Percentiles rank a stretch among this genome's conserved stretches.
Evolutionary conservation across 148 eudicot species (phyloP).

Genomic region (Talinum fruticosum): DNA sequence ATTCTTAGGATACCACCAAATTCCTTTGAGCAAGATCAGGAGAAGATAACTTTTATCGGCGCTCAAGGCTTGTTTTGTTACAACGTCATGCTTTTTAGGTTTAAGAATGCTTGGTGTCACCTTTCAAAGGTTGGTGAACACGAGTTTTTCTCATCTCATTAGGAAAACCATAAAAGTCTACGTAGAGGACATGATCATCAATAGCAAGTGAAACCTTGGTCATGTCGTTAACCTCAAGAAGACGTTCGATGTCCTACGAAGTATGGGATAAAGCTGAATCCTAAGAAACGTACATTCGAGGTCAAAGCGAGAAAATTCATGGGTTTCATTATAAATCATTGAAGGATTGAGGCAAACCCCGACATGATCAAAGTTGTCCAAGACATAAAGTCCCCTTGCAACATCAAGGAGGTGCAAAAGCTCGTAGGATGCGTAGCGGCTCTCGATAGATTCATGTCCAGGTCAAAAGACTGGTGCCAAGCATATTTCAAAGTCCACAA

Average conservation of each 20-base stretch:
- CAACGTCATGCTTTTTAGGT: not conserved
- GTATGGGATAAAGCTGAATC: not conserved
- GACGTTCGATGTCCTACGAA: not conserved
- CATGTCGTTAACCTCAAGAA: not conserved
- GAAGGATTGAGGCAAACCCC: not conserved
- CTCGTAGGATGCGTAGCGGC: too few relatives aligned
- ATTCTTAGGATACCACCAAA: not conserved
- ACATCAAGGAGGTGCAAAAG: too few relatives aligned
- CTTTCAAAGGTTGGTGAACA: not conserved
- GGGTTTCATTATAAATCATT: not conserved
- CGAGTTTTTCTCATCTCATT: not conserved
- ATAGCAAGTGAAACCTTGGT: not conserved
- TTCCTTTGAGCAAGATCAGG: not conserved
- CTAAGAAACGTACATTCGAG: not conserved
- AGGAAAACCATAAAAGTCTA: not conserved
- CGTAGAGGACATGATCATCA: not conserved
- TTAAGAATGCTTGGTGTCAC: not conserved
- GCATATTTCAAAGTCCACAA: too few relatives aligned
- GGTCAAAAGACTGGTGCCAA: too few relatives aligned
- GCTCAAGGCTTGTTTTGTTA: not conserved
- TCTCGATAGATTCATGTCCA: too few relatives aligned
- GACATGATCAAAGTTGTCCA: too few relatives aligned
- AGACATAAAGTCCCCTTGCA: too few relatives aligned
- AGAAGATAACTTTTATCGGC: not conserved
- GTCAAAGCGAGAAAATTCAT: not conserved